phyloP scores from a whole-genome alignment of 2,329 filamentous ascomycete genomes.

The Talaromyces sp. region DNA sequence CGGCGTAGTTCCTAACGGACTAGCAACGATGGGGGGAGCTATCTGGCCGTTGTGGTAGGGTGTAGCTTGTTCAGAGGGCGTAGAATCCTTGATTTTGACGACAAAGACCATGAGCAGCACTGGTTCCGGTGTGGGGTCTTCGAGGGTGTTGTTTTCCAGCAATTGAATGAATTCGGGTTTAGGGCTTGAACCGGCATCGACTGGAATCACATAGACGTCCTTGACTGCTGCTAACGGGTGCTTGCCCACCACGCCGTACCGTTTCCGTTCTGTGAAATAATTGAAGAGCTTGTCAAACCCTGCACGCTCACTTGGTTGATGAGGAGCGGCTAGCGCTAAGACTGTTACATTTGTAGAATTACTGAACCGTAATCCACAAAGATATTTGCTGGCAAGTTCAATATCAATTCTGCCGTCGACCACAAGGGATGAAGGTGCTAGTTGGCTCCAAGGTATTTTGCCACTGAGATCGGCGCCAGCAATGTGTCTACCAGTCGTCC shows the following conservation, averaged over 20 bases:
- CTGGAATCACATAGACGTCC: conserved; percentile 86
- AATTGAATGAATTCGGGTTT: conserved; percentile 86
- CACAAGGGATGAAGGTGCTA: conserved; percentile 65
- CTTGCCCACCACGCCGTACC: conserved; percentile 84
- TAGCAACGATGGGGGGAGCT: conserved; percentile 32
- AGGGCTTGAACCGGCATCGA: conserved; percentile 64
- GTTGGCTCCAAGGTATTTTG: conserved; percentile 67
- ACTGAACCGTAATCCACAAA: conserved; percentile 81
- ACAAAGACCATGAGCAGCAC: conserved; percentile 83
- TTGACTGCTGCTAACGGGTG: conserved; percentile 71
- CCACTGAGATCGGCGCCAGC: conserved; percentile 75
- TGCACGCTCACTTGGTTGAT: conserved; percentile 54
- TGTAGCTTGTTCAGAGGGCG: conserved; percentile 40
- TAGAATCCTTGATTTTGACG: conserved; percentile 59
- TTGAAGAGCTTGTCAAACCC: conserved; percentile 76
- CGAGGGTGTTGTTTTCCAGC: conserved; percentile 78
- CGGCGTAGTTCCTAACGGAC: conserved; percentile 31
- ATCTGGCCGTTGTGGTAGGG: conserved; percentile 36
- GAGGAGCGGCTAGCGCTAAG: conserved; percentile 64
- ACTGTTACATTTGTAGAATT: conserved; percentile 80
- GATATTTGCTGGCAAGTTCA: conserved; percentile 81
- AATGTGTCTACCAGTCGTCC: conserved; percentile 74
- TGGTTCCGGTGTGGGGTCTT: conserved; percentile 67
- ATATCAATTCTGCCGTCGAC: conserved; percentile 71
- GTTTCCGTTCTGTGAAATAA: conserved; percentile 77